Conservation (phyloP, 148 eudicot species). For the Drosera capensis region DNA sequence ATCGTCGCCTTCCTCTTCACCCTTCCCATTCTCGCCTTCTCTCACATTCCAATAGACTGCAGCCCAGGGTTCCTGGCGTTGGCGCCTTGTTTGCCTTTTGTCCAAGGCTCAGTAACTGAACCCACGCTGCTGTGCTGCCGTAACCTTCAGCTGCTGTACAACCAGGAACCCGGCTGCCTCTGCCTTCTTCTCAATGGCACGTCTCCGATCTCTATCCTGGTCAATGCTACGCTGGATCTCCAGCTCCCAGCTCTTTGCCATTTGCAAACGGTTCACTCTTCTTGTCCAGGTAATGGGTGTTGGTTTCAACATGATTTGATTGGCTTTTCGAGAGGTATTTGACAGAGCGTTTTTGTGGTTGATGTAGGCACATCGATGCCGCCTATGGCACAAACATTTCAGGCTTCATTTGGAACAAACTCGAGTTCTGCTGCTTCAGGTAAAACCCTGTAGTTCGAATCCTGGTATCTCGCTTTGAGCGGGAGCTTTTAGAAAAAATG, state of each 20-base stretch:
- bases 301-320: background rate
- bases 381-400: slow-evolving; percentile 29
- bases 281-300: slow-evolving; percentile 29
- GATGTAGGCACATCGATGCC: slow-evolving; percentile 22
- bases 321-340: background rate
- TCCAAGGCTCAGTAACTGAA: slow-evolving; percentile 31
- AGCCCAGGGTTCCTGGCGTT: slow-evolving; percentile 29
- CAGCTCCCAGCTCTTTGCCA: slow-evolving; percentile 43
- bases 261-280: slow-evolving; percentile 26
- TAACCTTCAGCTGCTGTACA: slow-evolving; percentile 23
- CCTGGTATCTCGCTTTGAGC: background rate
- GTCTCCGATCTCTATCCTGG: slow-evolving; percentile 36
- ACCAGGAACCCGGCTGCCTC: slow-evolving; percentile 32
- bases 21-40: slow-evolving; percentile 7
- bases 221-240: slow-evolving; percentile 49
- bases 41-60: slow-evolving; percentile 21
- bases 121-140: slow-evolving; percentile 43
- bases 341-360: background rate
- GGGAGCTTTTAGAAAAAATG: background rate
- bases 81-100: slow-evolving; percentile 45
- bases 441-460: slow-evolving; percentile 8
- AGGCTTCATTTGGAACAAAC: slow-evolving; percentile 19
- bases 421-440: slow-evolving; percentile 28
- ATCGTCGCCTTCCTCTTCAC: slow-evolving; percentile 8
- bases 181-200: slow-evolving; percentile 49